Evolutionary conservation across 1,284 basidiomycete genomes (phyloP), one percentile per base, ranked within the genome.

Genomic region (Pterulicium gracile): DNA sequence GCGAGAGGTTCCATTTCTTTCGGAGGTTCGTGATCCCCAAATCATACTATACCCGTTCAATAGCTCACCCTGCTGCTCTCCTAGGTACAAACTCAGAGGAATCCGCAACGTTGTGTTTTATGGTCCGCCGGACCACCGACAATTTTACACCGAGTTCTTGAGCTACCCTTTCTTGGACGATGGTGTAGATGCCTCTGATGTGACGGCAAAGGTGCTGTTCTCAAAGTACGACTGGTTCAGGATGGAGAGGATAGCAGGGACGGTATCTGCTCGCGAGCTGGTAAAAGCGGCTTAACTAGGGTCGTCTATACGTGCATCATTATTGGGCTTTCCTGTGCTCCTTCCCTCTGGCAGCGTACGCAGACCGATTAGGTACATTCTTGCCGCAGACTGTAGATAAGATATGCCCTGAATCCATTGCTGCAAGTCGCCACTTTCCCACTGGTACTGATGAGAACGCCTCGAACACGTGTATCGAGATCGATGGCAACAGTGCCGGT

Each of bases 1-100:
- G 90, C 50, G 96, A 99, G 61, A 80, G 96, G 17, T 97, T 98
- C 70, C 93, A 98, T 64, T 99, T 98, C 62, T 98, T 94, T 74
- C 79, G 90, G 51, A 75, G 93, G 78, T 86, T 53, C 40, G 67
- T 55, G 34, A 22, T 4, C 23, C 21, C 44, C 23, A 45, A 22
- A 15, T 46, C 32, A 24, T n/a, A 23, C 10, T 32, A 42, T 21
- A 42, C 47, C 19, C 18, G 43, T 44, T 49, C 43, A 46, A 49
- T 43, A 47, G 27, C 23, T 47, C 35, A 51, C 44, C 46, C 40
- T 24, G 32, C 27, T 12, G 12, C 42, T 19, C 18, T 23, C 49
- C 20, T 56, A 89, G 89, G 46, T 96, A 96, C 67, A 89, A 88
- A 54, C 76, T 97, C 42, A 73, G 94, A 54, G 96, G 95, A 4